Evolutionary conservation across 2,329 filamentous ascomycete genomes (phyloP), one percentile per base, ranked within the genome.

Genomic region (Furcasterigmium furcatum): DNA sequence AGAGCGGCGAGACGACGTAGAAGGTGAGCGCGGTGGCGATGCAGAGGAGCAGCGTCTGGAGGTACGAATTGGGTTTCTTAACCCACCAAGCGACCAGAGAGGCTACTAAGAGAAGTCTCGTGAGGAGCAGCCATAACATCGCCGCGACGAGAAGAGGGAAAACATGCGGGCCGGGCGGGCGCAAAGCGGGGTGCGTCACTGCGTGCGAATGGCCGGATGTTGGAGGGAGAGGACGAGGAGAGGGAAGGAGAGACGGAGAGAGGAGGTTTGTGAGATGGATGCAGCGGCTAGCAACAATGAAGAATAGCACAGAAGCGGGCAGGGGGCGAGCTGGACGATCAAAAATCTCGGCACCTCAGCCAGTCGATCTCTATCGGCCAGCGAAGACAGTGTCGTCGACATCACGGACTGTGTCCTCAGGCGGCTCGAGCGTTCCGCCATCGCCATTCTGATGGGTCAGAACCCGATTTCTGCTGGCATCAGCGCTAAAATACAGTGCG

Each of bases 41-140:
- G 35, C 30, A 43, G 29, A 49, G 46, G 14, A 52, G 42, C 34
- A 49, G 43, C 24, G 46, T 51, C 41, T 51, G 44, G 35, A 49
- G 41, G 20, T 44, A 49, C 34, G 34, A 46, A 20, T 27, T 38
- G 22, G 46, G 50, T 41, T 44, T 44, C 39, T 51, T 52, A 49
- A 48, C 42, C 50, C 50, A 52, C 50, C 50, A 52, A 34, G 50
- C 48, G 49, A 49, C 41, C 46, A 52, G 50, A 46, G 42, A 52
- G 48, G 43, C 46, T 44, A 51, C 38, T 43, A 52, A 41, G 44
- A 52, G 46, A 30, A 51, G 42, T 52, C 50, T 52, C 40, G 48
- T 46, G 24, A 45, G 41, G 38, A 51, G 46, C 48, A 41, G 48
- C 50, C 50, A 52, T 52, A 49, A 51, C 50, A 52, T 51, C 44